Conservation (phyloP, 2,329 filamentous ascomycete genomes). For the Colletotrichum gigasporum region DNA sequence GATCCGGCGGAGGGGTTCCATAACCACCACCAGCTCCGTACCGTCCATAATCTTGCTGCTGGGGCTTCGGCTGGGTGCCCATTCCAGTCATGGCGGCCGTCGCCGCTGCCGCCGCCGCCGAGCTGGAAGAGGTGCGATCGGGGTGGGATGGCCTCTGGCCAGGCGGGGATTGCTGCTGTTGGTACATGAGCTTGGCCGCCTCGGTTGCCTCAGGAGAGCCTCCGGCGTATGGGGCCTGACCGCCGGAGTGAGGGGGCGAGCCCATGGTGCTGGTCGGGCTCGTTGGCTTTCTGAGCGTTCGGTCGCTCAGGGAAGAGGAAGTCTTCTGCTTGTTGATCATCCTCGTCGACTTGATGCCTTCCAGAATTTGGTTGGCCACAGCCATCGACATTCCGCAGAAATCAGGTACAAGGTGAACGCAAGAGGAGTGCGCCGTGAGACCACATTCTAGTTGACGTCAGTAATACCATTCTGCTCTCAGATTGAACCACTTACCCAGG, state of each 20-base stretch:
- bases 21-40: slow-evolving; percentile 42
- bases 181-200: slow-evolving; percentile 71
- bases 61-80: slow-evolving; percentile 41
- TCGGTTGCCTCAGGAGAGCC: slow-evolving; percentile 63
- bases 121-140: slow-evolving; percentile 62
- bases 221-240: slow-evolving; percentile 37
- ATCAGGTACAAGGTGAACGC: slow-evolving; percentile 94
- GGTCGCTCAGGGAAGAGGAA: slow-evolving; percentile 65
- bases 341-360: slow-evolving; percentile 84
- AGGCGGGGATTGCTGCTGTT: slow-evolving; percentile 57
- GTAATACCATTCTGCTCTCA: slow-evolving; percentile 29
- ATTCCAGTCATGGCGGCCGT: slow-evolving; percentile 66
- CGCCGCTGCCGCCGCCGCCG: slow-evolving; percentile 64
- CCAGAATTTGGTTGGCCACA: slow-evolving; percentile 90
- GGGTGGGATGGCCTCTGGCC: slow-evolving; percentile 58
- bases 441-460: slow-evolving; percentile 76
- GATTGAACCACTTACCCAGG: slow-evolving; percentile 75
- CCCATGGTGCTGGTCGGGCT: slow-evolving; percentile 51
- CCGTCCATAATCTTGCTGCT: slow-evolving; percentile 43
- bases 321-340: slow-evolving; percentile 69
- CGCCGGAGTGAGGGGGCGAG: slow-evolving; percentile 35
- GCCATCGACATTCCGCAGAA: slow-evolving; percentile 99
- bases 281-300: slow-evolving; percentile 70
- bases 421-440: slow-evolving; percentile 90
- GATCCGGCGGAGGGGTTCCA: slow-evolving; percentile 37